These are phyloP conservation scores for Elsinoe arachidis DNA, from an alignment of 2,329 filamentous ascomycete species.

Conservation along the genomic window DNA sequence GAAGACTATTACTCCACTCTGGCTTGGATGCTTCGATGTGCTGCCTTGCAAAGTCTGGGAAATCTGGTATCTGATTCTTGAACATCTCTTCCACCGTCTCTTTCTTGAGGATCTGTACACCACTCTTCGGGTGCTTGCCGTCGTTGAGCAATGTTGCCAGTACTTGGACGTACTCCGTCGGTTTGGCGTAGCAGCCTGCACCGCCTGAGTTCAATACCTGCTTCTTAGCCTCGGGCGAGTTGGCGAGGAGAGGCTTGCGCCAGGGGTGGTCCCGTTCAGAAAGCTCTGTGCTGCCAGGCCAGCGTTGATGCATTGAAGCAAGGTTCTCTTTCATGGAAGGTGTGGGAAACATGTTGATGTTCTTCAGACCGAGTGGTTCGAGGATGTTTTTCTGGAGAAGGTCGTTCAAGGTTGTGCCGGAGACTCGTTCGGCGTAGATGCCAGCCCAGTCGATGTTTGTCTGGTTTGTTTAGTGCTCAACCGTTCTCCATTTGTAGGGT, in stretches of 20 bases:
- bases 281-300: slow-evolving; percentile 30
- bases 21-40: slow-evolving; percentile 27
- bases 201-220: slow-evolving; percentile 51
- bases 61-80: slow-evolving; percentile 42
- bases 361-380: slow-evolving; percentile 38
- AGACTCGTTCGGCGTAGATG: slow-evolving; percentile 38
- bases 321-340: slow-evolving; percentile 46
- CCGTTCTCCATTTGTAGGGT: not conserved
- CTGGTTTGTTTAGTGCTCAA: slow-evolving; percentile 27
- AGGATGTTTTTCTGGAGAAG: slow-evolving; percentile 42
- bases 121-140: slow-evolving; percentile 51
- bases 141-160: slow-evolving; percentile 56
- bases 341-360: slow-evolving; percentile 50
- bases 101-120: slow-evolving; percentile 44
- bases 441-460: slow-evolving; percentile 44
- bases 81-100: slow-evolving; percentile 56
- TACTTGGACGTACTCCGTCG: slow-evolving; percentile 52
- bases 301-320: slow-evolving; percentile 49
- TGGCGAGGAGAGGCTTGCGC: slow-evolving; percentile 38
- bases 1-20: slow-evolving; percentile 24
- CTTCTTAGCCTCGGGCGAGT: slow-evolving; percentile 36
- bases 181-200: slow-evolving; percentile 51
- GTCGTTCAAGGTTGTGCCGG: slow-evolving; percentile 35
- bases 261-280: slow-evolving; percentile 43
- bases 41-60: slow-evolving; percentile 28